phyloP scores from a whole-genome alignment of 768 basidiomycete genomes.

The Kwoniella mangroviensis region DNA sequence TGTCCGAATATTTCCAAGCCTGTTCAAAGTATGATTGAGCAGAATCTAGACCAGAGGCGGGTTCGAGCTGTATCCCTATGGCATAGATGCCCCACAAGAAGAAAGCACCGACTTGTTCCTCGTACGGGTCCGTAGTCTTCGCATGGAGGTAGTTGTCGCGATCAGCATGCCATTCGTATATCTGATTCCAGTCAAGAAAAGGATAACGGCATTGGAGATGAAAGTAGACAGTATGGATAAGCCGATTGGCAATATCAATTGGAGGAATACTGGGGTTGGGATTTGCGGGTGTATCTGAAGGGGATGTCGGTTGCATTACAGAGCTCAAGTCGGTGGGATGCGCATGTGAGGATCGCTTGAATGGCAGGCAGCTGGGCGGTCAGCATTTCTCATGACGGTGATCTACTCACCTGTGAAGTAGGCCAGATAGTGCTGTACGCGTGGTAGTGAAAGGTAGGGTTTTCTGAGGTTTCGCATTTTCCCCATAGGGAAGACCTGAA shows the following conservation, averaged over 20 bases:
- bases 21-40: conserved; percentile 26
- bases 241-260: background rate
- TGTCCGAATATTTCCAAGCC: conserved; percentile 10
- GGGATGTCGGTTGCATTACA: conserved; percentile 16
- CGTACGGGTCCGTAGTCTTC: background rate
- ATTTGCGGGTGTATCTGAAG: conserved; percentile 9
- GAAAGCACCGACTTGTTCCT: conserved; percentile 25
- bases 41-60: conserved; percentile 6
- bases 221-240: conserved; percentile 6
- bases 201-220: conserved; percentile 24
- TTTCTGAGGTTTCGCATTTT: too few species aligned
- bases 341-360: background rate
- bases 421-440: conserved; percentile 1
- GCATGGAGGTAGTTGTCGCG: background rate
- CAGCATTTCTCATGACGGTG: too few species aligned
- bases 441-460: background rate
- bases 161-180: conserved; percentile 6
- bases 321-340: background rate
- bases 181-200: conserved; percentile 16
- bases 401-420: background rate
- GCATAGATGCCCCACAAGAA: conserved; percentile 30
- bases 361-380: background rate
- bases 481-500: background rate
- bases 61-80: conserved; percentile 16
- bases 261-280: conserved; percentile 15